Conservation (phyloP, 306 rosid genomes). For the Medicago arabica region DNA sequence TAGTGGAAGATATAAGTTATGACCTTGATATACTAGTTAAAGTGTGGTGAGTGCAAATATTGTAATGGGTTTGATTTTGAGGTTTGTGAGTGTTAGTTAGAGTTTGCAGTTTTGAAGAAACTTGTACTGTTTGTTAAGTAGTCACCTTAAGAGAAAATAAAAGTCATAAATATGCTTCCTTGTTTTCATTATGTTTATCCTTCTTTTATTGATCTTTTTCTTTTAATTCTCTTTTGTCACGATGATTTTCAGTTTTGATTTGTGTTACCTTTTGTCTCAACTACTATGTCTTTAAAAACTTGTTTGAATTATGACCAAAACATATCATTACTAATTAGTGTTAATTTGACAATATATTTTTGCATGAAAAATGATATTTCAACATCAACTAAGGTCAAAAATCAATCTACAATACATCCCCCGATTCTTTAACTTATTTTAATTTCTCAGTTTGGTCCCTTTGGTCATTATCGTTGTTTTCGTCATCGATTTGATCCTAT, state of each 20-base stretch:
- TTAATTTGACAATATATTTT: not conserved
- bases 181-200: slow-evolving; percentile 14
- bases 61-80: slow-evolving; percentile 46
- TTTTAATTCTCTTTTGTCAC: not conserved
- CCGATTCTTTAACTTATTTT: too few species aligned
- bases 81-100: slow-evolving; percentile 38
- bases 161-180: slow-evolving; percentile 26
- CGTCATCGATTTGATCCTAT: too few species aligned
- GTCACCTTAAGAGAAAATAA: slow-evolving; percentile 41
- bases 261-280: not conserved
- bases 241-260: not conserved
- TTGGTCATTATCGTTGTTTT: too few species aligned
- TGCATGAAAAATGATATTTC: too few species aligned
- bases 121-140: slow-evolving; percentile 40
- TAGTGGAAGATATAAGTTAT: slow-evolving; percentile 33
- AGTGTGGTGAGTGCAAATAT: slow-evolving; percentile 54
- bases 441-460: too few species aligned
- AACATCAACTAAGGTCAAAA: too few species aligned
- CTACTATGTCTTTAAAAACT: not conserved
- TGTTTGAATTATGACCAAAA: not conserved
- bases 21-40: slow-evolving; percentile 33
- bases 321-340: not conserved
- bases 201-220: not conserved
- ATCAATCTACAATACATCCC: too few species aligned
- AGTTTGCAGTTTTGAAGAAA: slow-evolving; percentile 27